A percentile compares a stretch with the other conserved stretches of the same genome.
phyloP scores from a whole-genome alignment of 164 flowering plant species.

The Macadamia tetraphylla region DNA sequence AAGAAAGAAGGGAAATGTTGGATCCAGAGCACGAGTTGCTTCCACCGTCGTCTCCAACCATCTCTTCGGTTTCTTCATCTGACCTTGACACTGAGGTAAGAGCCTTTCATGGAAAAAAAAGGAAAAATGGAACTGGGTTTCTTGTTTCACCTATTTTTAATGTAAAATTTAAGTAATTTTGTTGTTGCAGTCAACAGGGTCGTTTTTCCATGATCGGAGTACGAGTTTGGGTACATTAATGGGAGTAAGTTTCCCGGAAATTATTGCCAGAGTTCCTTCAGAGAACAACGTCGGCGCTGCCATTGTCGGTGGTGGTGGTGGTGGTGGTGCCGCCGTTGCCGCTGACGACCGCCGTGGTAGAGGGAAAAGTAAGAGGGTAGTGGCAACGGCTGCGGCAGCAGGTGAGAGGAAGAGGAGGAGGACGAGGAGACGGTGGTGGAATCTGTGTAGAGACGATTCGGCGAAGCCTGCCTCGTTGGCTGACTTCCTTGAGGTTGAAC shows the following conservation, averaged over 20 bases:
- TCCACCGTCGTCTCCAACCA: conserved; percentile 52
- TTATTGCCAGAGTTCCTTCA: conserved; percentile 40
- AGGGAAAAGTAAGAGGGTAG: conserved; percentile 9
- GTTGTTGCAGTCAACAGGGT: conserved; percentile 66
- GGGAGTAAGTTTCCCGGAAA: conserved; percentile 65
- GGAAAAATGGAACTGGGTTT: too few species aligned
- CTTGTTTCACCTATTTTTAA: neutral
- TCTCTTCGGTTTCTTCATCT: conserved; percentile 60
- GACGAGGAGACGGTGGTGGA: conserved; percentile 53
- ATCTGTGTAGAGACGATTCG: conserved; percentile 51
- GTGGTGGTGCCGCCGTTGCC: too few species aligned
- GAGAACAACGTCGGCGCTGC: conserved; percentile 10
- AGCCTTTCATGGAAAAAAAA: neutral
- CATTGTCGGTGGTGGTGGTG: too few species aligned
- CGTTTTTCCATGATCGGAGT: conserved; percentile 85
- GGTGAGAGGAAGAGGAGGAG: conserved; percentile 13
- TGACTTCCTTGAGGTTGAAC: conserved; percentile 71
- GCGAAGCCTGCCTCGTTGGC: conserved; percentile 53
- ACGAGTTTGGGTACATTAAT: conserved; percentile 69
- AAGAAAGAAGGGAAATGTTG: conserved; percentile 13
- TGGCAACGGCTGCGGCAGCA: conserved; percentile 13
- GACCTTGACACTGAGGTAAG: conserved; percentile 72
- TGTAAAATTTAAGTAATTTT: too few species aligned
- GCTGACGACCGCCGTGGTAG: too few species aligned
- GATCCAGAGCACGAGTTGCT: conserved; percentile 32